Base-by-base conservation (phyloP, 31 red algal species). In the Endocladia muricata region DNA sequence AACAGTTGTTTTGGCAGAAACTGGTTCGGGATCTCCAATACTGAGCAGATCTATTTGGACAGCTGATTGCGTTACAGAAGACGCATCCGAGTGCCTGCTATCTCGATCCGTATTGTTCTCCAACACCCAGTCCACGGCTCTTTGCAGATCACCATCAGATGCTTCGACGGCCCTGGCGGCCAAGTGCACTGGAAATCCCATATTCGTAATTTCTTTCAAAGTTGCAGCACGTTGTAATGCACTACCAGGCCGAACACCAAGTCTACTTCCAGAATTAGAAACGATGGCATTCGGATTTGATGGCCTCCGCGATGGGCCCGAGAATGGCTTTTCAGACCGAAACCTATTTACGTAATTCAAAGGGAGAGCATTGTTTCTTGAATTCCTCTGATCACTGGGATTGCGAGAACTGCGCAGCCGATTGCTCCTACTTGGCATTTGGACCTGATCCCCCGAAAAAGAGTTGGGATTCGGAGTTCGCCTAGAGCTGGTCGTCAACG, bases 81-180 rank as follows among this genome's bases (percentile, higher is more conserved):
- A 41, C 1, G 42, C 17, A 0, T 19, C 37, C 44, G 19, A 13
- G 37, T 41, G 35, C 21, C 36, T 44, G 37, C 58, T 70, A 8
- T 34, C 41, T 25, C 62, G 19, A 6, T 66, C 39, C 38, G 65
- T 43, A 22, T 57, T 57, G 17, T 79, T 57, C 39, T 65, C 79
- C 11, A 92, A 42, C 3, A 85, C 66, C 88, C 88, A 92, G 42
- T 92, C 74, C 15, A 85, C 63, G 36, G 88, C 81, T 59, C 70
- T 58, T 57, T 84, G 74, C 23, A 92, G 72, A 79, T 85, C 81
- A 28, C 88, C 88, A 19, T 79, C 81, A 13, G 56, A 54, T 47
- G 61, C 81, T 36, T 85, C 80, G 1, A 85, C 60, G 33, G 88
- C 88, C n/a, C 74, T 69, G 0, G 68, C 61, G 11, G 88, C 79